A percentile compares a stretch with the other conserved stretches of the same genome.
phyloP scores from a whole-genome alignment of 176 grass and related monocot species.

The Oryza brachyantha region DNA sequence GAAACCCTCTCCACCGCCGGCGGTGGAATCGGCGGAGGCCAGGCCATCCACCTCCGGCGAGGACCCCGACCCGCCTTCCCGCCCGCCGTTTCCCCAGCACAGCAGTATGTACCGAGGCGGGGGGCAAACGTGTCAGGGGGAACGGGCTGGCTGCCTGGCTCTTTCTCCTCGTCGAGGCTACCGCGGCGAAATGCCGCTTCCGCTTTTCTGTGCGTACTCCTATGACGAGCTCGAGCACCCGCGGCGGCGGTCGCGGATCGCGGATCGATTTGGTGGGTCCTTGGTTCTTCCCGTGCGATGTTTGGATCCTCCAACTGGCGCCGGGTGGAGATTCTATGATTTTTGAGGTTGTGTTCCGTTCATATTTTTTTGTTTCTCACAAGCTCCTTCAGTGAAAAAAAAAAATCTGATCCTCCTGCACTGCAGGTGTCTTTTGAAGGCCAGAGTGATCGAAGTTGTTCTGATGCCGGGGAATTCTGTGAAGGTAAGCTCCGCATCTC shows the following conservation, averaged over 20 bases:
- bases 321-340: neutral
- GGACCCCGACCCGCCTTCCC: neutral
- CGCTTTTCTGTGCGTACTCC: no score
- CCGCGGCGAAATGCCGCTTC: neutral
- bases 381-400: slow-evolving; percentile 26
- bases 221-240: no score
- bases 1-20: no score
- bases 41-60: neutral
- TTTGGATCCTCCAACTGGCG: neutral
- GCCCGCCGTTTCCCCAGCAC: no score
- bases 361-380: neutral
- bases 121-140: no score
- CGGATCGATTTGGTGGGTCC: neutral
- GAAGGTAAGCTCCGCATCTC: slow-evolving; percentile 11
- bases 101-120: no score
- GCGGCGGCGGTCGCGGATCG: neutral
- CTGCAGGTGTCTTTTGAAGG: slow-evolving; percentile 6
- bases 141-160: no score
- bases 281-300: neutral
- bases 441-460: slow-evolving; percentile 6
- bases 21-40: no score
- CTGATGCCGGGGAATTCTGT: slow-evolving; percentile 17
- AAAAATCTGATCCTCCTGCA: slow-evolving; percentile 11
- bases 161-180: no score
- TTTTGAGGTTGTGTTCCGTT: neutral